A percentile compares a stretch with the other conserved stretches of the same genome.
phyloP scores from a whole-genome alignment of 139 green algal genomes.

The Nannochloris sp. region DNA sequence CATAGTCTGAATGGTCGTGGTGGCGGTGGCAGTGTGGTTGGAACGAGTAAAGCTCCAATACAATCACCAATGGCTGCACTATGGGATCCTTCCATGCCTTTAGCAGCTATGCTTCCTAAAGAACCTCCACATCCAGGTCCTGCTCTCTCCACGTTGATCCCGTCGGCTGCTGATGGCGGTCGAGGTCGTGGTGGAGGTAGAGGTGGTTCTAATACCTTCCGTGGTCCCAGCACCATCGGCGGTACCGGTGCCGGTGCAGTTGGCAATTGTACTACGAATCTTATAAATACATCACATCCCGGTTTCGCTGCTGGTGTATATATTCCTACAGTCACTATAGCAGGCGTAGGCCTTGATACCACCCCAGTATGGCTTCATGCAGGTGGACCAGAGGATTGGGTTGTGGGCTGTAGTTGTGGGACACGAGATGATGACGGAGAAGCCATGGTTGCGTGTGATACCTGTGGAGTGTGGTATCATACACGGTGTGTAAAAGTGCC shows the following conservation, averaged over 20 bases:
- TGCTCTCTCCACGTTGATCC: neutral
- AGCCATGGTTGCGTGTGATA: slow-evolving; percentile 91
- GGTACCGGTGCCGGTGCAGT: too few relatives aligned
- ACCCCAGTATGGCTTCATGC: slow-evolving; percentile 46
- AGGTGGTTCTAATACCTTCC: too few relatives aligned
- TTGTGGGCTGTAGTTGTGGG: slow-evolving; percentile 73
- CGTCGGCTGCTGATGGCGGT: neutral
- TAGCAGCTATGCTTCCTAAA: neutral
- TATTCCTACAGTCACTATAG: too few relatives aligned
- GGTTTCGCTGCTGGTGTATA: too few relatives aligned
- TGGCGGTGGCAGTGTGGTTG: neutral
- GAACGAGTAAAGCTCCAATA: too few relatives aligned
- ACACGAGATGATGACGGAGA: slow-evolving; percentile 89
- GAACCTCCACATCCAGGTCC: neutral
- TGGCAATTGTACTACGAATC: too few relatives aligned
- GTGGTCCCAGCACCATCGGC: too few relatives aligned
- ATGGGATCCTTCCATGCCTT: neutral
- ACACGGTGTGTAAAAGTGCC: slow-evolving; percentile 9
- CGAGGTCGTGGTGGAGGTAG: neutral
- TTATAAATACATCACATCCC: too few relatives aligned
- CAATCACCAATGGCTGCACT: too few relatives aligned
- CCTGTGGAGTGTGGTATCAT: slow-evolving; percentile 39
- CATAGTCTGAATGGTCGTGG: too few relatives aligned
- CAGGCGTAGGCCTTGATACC: too few relatives aligned
- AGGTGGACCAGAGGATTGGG: slow-evolving; percentile 82